Conservation (phyloP, 352 stramenopile genomes). For the Pythium biforme region DNA sequence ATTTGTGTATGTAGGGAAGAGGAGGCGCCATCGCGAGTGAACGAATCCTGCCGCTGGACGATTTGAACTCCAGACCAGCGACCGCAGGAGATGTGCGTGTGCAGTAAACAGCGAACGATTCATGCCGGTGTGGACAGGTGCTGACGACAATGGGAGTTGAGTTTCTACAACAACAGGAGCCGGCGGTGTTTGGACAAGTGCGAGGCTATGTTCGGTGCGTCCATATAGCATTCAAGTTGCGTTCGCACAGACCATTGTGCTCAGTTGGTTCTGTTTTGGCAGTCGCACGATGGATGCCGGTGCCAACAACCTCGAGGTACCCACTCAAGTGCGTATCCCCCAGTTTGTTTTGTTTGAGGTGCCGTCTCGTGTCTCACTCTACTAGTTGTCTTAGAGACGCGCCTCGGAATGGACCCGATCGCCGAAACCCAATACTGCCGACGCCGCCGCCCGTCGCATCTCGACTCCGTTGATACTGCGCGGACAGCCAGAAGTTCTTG, state of each 20-base stretch:
- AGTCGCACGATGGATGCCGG: constrained; percentile 6
- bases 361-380: not conserved
- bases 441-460: not conserved
- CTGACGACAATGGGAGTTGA: not conserved
- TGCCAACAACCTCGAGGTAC: constrained; percentile 16
- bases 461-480: constrained; percentile 2
- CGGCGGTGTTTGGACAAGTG: constrained; percentile 27
- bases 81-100: constrained; percentile 33
- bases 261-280: not conserved
- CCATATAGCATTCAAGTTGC: too few relatives aligned
- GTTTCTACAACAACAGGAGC: constrained; percentile 20
- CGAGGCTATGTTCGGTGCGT: constrained; percentile 56
- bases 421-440: constrained; percentile 20
- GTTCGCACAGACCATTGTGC: too few relatives aligned
- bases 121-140: not conserved
- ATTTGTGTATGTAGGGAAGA: constrained; percentile 8
- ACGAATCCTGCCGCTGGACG: constrained; percentile 20
- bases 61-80: constrained; percentile 25
- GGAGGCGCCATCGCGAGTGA: constrained; percentile 2
- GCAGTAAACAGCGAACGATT: not conserved
- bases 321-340: constrained; percentile 5
- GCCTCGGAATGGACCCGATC: constrained; percentile 13
- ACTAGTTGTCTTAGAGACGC: constrained; percentile 10
- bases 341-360: not conserved
- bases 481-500: constrained; percentile 27